A percentile compares a stretch with the other conserved stretches of the same genome.
phyloP scores from a whole-genome alignment of 257 asterid species.

The Salvia hispanica region DNA sequence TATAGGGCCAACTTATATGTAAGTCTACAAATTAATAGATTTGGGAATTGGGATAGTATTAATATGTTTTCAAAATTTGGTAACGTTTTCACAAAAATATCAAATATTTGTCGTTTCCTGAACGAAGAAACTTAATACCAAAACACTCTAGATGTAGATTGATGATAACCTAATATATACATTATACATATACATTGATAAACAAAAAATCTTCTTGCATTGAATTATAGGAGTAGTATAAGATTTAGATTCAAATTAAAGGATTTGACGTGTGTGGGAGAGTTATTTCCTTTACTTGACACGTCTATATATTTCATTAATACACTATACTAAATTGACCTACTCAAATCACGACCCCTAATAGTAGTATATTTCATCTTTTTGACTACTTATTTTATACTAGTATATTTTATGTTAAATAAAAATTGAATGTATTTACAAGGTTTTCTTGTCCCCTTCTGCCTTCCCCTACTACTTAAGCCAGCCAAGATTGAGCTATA shows the following conservation, averaged over 20 bases:
- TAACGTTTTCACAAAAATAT: too few species aligned
- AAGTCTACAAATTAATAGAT: too few species aligned
- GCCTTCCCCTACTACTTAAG: constrained; percentile 41
- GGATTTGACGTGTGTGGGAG: neutral
- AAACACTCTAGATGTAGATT: too few species aligned
- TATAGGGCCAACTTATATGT: too few species aligned
- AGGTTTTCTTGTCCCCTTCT: constrained; percentile 35
- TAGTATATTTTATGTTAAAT: constrained; percentile 23
- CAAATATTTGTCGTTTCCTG: too few species aligned
- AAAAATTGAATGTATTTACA: constrained; percentile 37
- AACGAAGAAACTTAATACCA: too few species aligned
- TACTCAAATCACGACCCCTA: constrained; percentile 30
- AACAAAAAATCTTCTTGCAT: too few species aligned
- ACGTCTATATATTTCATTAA: neutral
- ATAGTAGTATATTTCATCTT: constrained; percentile 4
- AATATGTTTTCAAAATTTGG: too few species aligned
- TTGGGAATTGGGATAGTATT: too few species aligned
- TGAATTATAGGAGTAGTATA: too few species aligned
- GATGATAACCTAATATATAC: too few species aligned
- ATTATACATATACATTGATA: too few species aligned
- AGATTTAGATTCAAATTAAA: neutral
- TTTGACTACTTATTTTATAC: constrained; percentile 23
- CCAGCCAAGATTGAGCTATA: constrained; percentile 49
- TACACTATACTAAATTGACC: constrained; percentile 29
- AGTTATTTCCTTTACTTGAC: neutral